Evolutionary conservation across 768 basidiomycete genomes (phyloP), one percentile per base, ranked within the genome.

Genomic region (Imleria badia): DNA sequence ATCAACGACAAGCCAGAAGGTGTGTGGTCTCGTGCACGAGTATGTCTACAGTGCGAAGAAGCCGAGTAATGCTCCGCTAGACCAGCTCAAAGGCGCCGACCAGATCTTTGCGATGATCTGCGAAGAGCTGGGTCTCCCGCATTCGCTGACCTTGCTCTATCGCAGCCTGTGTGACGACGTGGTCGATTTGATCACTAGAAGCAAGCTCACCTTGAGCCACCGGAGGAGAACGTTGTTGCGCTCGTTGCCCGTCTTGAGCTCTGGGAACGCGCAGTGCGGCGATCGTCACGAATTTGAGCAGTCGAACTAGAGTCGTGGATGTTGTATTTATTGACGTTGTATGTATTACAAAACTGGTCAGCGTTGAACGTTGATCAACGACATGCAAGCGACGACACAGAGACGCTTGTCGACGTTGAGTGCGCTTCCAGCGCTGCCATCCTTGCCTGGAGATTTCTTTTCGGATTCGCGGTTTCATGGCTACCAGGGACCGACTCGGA

Each of bases 391-490:
- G 5, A 55, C 60, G 20, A 49, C 55, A 17, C 68, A 63, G 36
- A 56, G 62, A 56, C 70, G 70, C 29, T 61, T 61, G 26, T 70
- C 68, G 23, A 67, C 66, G 34, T 58, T 64, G 46, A 58, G 58
- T 20, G 29, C 45, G 0, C 48, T 60, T 0, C 43, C 48, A 10
- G 35, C 59, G 12, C 40, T 60, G 3, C 45, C 22, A 5, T 30
- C 62, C 5, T 54, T 62, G 13, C 10, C 56, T 1, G 52, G 61
- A 3, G 74, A 76, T 6, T 35, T 72, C 1, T 79, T 72, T 53
- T 74, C 76, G 1, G 78, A 79, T 48, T 67, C 76, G 2, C 74
- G 79, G 15, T 63, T 67, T 29, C 77, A 80, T 55, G 79, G 78
- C 3, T 73, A 72, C 42, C 69, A 72, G 35, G 78, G 78, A 19